Conservation (phyloP, 2,329 filamentous ascomycete species). For the Paecilomyces variotii region DNA sequence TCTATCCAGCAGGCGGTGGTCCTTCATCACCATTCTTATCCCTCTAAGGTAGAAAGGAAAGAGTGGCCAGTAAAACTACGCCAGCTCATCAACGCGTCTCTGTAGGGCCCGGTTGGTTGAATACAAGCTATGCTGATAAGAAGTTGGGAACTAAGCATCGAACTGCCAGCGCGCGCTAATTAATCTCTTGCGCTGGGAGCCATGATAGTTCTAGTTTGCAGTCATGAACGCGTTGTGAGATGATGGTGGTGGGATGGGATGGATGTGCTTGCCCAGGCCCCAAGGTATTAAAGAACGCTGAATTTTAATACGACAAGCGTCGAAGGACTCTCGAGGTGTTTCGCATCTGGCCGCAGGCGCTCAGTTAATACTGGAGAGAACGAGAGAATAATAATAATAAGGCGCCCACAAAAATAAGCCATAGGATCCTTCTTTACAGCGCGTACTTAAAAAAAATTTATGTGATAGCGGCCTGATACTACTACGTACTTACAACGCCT, state of each 20-base stretch:
- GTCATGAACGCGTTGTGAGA: too few relatives aligned
- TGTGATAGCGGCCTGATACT: background rate
- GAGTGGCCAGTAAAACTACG: background rate
- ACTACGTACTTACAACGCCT: background rate
- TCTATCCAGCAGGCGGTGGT: background rate
- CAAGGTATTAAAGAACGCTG: background rate
- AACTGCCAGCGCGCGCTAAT: background rate
- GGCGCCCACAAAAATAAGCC: background rate
- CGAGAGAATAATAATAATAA: too few relatives aligned
- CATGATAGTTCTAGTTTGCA: too few relatives aligned
- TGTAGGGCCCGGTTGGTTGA: background rate
- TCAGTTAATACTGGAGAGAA: too few relatives aligned
- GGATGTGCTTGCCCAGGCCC: too few relatives aligned
- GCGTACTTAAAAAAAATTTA: too few relatives aligned
- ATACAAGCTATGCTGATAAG: background rate
- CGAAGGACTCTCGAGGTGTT: too few relatives aligned
- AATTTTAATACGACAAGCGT: too few relatives aligned
- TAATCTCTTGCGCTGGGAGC: too few relatives aligned
- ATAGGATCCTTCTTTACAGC: background rate
- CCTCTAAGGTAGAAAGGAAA: background rate
- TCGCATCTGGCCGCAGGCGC: too few relatives aligned
- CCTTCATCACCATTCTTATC: background rate
- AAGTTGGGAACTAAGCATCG: background rate
- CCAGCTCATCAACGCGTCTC: background rate
- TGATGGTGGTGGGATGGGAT: background rate